These are phyloP conservation scores for Rhododendron simsii DNA, from an alignment of 148 eudicot species.

Conservation along the genomic window DNA sequence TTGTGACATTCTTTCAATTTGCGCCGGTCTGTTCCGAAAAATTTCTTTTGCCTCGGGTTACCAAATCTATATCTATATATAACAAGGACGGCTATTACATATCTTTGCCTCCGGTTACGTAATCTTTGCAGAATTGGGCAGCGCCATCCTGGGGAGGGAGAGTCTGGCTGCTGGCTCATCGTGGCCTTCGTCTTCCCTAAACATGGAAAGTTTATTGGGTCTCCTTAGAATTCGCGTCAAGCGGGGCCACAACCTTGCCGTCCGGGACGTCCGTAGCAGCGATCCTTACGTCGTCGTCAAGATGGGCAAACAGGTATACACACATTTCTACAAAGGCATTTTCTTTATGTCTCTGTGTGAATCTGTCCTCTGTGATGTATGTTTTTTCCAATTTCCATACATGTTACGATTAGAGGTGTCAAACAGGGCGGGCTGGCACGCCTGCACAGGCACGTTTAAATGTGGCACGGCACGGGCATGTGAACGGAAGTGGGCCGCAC, in stretches of 20 bases:
- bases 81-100: neutral
- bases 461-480: neutral
- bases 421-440: neutral
- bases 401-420: neutral
- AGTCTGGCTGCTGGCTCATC: neutral
- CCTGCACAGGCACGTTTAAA: no score
- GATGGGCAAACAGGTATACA: constrained; percentile 66
- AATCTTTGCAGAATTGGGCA: neutral
- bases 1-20: no score
- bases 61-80: no score
- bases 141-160: neutral
- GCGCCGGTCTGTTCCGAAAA: no score
- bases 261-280: constrained; percentile 73
- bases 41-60: no score
- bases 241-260: constrained; percentile 70
- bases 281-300: constrained; percentile 72
- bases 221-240: constrained; percentile 57
- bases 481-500: neutral
- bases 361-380: neutral
- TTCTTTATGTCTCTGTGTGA: neutral
- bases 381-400: neutral
- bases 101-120: neutral
- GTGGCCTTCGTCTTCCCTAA: neutral
- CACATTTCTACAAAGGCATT: neutral
- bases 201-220: constrained; percentile 56